Evolutionary conservation across 257 asterid species (phyloP), one percentile per base, ranked within the genome.

Genomic region (Jasminum sambac): DNA sequence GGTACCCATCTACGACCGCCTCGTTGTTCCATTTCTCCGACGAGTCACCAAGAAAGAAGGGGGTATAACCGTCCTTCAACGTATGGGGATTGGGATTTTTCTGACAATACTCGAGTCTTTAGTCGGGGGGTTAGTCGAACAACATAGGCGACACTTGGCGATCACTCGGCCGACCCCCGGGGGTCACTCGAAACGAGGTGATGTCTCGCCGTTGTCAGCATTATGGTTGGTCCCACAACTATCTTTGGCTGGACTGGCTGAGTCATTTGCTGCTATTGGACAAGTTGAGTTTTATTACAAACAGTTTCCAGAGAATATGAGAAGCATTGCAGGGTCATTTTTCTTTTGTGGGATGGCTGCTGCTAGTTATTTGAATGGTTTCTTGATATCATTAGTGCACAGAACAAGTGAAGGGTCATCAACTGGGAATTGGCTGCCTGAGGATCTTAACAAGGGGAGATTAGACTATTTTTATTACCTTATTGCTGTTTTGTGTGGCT

Each of bases 251-350:
- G 98, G 98, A 6, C 57, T 89, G 30, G 90, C 95, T 0, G 97
- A 94, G 88, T 92, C 90, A 14, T 94, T 89, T 68, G 61, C 81
- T 1, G 70, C 89, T 7, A 85, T 94, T 14, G 97, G 96, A 0
- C 98, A 90, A 73, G 85, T 86, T 13, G 98, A 94, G 72, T 89
- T 90, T 46, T 94, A 74, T 75, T 89, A 90, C 84, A 89, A 88
- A 79, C 92, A 94, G 79, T 87, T 89, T 69, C 97, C 98, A 16
- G 98, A 90, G 87, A 90, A 90, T 52, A 90, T 93, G 97, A 86
- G 92, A 81, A 93, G 97, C 76, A 72, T 93, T 0, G 98, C 96
- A 0, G 96, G 96, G 11, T 76, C 96, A 0, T 85, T 90, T 73
- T 79, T 78, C 85, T 89, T 89, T 64, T 52, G 81, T 41, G 96